phyloP scores from a whole-genome alignment of 352 stramenopile species.

The Pythium biforme region DNA sequence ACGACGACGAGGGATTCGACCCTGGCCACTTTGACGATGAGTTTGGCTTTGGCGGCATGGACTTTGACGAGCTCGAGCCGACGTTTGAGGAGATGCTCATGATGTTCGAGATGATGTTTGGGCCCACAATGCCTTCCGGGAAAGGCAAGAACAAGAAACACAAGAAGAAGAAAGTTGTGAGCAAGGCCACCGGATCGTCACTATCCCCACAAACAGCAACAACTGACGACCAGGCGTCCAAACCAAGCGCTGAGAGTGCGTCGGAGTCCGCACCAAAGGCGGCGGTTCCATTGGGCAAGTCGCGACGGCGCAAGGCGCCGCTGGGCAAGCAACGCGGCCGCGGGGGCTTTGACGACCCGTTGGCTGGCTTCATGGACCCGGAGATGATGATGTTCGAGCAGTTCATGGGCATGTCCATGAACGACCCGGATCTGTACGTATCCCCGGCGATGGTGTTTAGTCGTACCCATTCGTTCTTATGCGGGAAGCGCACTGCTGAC shows the following conservation, averaged over 20 bases:
- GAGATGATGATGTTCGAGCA: constrained; percentile 36
- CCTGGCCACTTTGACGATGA: constrained; percentile 21
- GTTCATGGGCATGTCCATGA: constrained; percentile 31
- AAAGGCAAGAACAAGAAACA: constrained; percentile 7
- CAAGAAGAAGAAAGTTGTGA: constrained; percentile 7
- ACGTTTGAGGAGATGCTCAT: constrained; percentile 73
- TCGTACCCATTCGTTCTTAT: background rate
- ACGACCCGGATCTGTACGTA: constrained; percentile 30
- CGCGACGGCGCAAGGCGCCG: constrained; percentile 16
- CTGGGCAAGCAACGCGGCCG: constrained; percentile 1
- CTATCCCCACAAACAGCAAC: background rate
- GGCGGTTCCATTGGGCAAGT: constrained; percentile 14
- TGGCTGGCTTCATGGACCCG: constrained; percentile 25
- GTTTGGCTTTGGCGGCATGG: constrained; percentile 32
- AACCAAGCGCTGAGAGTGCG: background rate
- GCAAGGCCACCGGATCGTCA: background rate
- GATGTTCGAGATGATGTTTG: constrained; percentile 80
- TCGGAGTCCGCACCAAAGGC: constrained; percentile 3
- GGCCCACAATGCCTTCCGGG: constrained; percentile 6
- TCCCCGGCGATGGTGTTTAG: too few relatives aligned
- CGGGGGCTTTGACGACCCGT: constrained; percentile 11
- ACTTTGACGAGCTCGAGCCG: constrained; percentile 39
- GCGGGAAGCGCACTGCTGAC: too few relatives aligned
- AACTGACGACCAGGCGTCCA: background rate
- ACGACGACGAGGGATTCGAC: constrained; percentile 7